These are phyloP conservation scores for Aquilaria yunnanensis DNA, from an alignment of 345 rosid species.

Conservation along the genomic window DNA sequence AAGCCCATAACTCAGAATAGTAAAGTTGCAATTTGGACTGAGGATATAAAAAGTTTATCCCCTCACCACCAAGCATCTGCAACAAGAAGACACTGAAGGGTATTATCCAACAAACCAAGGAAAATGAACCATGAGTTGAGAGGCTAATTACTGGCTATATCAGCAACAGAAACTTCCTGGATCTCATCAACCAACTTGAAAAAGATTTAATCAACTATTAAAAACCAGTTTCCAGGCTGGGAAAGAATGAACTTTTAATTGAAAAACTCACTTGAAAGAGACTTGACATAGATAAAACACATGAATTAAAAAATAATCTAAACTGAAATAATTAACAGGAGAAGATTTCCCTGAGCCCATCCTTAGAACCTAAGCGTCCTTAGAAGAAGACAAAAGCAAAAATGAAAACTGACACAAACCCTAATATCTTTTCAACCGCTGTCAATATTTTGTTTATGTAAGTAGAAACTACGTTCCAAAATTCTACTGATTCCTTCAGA, in stretches of 20 bases:
- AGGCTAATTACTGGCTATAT: conserved; percentile 25
- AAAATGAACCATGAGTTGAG: conserved; percentile 30
- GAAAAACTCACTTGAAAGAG: too few species aligned
- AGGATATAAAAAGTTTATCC: conserved; percentile 15
- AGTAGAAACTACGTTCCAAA: conserved; percentile 12
- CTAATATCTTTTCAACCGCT: conserved; percentile 17
- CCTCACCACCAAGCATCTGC: conserved; percentile 26
- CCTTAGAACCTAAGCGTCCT: conserved; percentile 22
- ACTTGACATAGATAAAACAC: too few species aligned
- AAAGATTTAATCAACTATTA: conserved; percentile 5
- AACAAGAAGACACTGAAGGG: conserved; percentile 36
- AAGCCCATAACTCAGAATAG: conserved; percentile 26
- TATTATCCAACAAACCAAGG: conserved; percentile 43
- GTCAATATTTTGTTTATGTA: conserved; percentile 5
- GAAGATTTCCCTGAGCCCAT: conserved; percentile 16
- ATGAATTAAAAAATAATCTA: too few species aligned
- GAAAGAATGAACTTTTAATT: too few species aligned
- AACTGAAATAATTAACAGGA: conserved; percentile 9
- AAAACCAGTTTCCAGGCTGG: too few species aligned
- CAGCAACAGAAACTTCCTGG: conserved; percentile 32
- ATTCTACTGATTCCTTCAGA: conserved; percentile 26
- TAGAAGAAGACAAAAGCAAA: conserved; percentile 5
- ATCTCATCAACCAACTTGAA: conserved; percentile 27
- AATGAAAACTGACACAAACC: conserved; percentile 8
- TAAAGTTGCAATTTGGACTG: conserved; percentile 36